A percentile compares a stretch with the other conserved stretches of the same genome.
These are phyloP conservation scores for Carex kokanica DNA, from an alignment of 176 grass and related monocot species.

Conservation along the genomic window DNA sequence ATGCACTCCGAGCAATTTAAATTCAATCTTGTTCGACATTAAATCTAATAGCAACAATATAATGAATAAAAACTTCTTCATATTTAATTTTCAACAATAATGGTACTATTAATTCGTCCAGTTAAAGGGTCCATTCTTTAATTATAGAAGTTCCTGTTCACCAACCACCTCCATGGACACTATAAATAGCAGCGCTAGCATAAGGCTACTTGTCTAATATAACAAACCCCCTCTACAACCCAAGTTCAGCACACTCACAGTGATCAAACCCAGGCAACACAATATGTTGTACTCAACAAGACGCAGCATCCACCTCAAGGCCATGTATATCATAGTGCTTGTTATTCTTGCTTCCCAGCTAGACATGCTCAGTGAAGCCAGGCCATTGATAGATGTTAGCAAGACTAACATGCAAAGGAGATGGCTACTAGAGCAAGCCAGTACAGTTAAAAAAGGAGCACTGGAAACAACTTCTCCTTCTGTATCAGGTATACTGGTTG, in stretches of 20 bases:
- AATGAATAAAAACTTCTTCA: background rate
- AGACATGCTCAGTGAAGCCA: background rate
- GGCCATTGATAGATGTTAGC: slow-evolving; percentile 7
- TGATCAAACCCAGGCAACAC: background rate
- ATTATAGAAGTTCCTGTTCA: background rate
- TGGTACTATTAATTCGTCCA: background rate
- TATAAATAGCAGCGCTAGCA: slow-evolving; percentile 1
- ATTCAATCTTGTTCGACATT: background rate
- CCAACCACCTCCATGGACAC: background rate
- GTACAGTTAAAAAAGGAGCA: background rate
- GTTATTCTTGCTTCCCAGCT: background rate
- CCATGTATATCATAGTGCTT: background rate
- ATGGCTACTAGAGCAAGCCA: background rate
- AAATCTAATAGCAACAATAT: background rate
- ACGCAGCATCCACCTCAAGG: background rate
- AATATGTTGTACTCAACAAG: background rate
- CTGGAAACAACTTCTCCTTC: background rate
- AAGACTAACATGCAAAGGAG: background rate
- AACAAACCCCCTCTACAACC: background rate
- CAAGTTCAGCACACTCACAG: background rate
- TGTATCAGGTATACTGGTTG: background rate
- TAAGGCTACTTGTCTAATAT: background rate
- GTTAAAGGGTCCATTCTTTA: background rate
- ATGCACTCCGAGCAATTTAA: background rate
- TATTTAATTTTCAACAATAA: background rate